Evolutionary conservation across 1,139 yeast species (phyloP), one percentile per base, ranked within the genome.

Genomic region (Protomyces lactucae-debilis): DNA sequence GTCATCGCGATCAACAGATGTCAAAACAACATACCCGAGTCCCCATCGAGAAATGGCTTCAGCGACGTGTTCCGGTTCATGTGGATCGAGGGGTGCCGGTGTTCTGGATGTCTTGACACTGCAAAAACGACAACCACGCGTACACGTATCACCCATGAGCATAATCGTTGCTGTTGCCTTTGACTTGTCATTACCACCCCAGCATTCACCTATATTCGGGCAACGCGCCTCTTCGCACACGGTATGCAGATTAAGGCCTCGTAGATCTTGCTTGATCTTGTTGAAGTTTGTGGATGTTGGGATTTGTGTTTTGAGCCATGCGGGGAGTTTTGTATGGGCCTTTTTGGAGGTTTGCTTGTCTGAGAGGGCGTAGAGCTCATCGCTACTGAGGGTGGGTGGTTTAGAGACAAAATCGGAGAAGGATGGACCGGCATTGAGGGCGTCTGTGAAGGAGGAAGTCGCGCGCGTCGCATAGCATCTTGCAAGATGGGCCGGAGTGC

Each of bases 161-260:
- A 95, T 95, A 72, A 95, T 93, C 2, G 99, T 95, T 4, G 99
- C 99, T 3, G 99, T 95, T n/a, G 99, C 97, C 72, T 89, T 95
- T 5, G 92, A 82, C 75, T 91, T 91, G 71, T 82, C 85, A 72
- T 87, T 85, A 40, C 99, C 99, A 64, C 99, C 98, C 99, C 99
- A 95, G 77, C 99, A 95, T 75, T 95, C 99, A 61, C 98, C 97
- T 67, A 95, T 95, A 74, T 95, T 95, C 21, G 99, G 99, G 77
- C 99, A 95, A 73, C 93, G 86, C 9, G 99, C 99, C 73, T 93
- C 99, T 75, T 93, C 98, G 77, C 99, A 95, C 37, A 95, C 99
- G 51, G 68, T 65, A 51, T 97, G 88, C 64, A 95, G 79, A 69
- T 90, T 90, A 68, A 95, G 78, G 68, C 95, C 97, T 68, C 92